Evolutionary conservation across 164 flowering plant species (phyloP).

Genomic region (Stephania cephalantha): DNA sequence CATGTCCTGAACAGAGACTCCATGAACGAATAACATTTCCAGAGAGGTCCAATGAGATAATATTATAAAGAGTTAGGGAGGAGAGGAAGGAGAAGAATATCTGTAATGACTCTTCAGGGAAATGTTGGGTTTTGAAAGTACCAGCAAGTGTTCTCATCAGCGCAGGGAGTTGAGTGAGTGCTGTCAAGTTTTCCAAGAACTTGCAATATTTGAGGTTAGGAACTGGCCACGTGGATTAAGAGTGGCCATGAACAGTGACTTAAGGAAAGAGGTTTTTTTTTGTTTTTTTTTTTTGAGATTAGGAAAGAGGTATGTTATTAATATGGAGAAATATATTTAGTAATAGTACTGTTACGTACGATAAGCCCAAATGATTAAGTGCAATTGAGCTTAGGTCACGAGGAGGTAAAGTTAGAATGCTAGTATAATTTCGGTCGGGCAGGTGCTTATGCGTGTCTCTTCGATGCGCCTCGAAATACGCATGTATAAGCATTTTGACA

Average conservation of each 20-base stretch:
- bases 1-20: not conserved
- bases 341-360: too few species aligned
- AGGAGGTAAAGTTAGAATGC: too few species aligned
- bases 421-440: too few species aligned
- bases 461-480: too few species aligned
- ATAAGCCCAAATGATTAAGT: too few species aligned
- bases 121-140: not conserved
- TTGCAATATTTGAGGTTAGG: not conserved
- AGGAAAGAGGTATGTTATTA: too few species aligned
- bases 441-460: too few species aligned
- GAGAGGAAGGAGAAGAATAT: not conserved
- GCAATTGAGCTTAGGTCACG: too few species aligned
- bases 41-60: not conserved
- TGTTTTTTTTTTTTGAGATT: too few species aligned
- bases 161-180: not conserved
- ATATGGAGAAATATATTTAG: too few species aligned
- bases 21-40: not conserved
- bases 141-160: not conserved
- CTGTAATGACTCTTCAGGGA: not conserved
- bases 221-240: not conserved
- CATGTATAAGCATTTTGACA: too few species aligned
- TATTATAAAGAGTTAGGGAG: not conserved
- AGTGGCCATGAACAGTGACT: not conserved
- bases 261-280: too few species aligned
- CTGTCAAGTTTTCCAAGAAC: not conserved